These are phyloP conservation scores for Raphanus sativus DNA, from an alignment of 345 rosid species.

Conservation along the genomic window DNA sequence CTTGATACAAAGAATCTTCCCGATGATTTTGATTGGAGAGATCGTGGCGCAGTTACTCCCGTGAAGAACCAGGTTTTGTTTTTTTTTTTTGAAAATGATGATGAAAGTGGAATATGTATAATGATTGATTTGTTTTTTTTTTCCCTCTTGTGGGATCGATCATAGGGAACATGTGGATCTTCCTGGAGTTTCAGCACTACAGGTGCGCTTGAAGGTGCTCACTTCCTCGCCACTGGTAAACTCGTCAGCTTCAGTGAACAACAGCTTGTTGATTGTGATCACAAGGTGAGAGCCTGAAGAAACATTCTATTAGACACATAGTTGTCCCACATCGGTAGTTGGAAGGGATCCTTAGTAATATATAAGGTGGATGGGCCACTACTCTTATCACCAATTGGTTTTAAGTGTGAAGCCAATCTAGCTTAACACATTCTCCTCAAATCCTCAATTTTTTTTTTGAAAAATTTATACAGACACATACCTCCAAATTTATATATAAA, in stretches of 20 bases:
- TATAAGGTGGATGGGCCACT: no score
- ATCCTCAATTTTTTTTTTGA: no score
- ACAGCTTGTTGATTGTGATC: conserved; percentile 95
- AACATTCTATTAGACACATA: no score
- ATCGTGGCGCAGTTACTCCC: conserved; percentile 69
- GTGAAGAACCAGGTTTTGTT: conserved; percentile 70
- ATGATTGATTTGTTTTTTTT: neutral
- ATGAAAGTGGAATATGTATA: neutral
- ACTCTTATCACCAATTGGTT: no score
- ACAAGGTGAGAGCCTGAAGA: conserved; percentile 72
- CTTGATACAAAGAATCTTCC: conserved; percentile 67
- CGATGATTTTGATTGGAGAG: conserved; percentile 85
- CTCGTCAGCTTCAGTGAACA: conserved; percentile 94
- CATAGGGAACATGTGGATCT: conserved; percentile 86
- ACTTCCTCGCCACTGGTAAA: conserved; percentile 74
- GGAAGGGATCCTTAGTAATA: no score
- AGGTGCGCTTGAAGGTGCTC: conserved; percentile 91
- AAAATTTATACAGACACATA: no score
- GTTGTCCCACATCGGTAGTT: no score
- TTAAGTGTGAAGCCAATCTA: no score
- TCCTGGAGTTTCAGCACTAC: conserved; percentile 96
- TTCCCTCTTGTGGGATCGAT: neutral
- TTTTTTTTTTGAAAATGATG: neutral
- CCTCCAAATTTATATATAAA: no score
- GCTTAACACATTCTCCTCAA: no score